Conservation (phyloP, 495 filamentous ascomycete species). For the Penicillium goetzii region DNA sequence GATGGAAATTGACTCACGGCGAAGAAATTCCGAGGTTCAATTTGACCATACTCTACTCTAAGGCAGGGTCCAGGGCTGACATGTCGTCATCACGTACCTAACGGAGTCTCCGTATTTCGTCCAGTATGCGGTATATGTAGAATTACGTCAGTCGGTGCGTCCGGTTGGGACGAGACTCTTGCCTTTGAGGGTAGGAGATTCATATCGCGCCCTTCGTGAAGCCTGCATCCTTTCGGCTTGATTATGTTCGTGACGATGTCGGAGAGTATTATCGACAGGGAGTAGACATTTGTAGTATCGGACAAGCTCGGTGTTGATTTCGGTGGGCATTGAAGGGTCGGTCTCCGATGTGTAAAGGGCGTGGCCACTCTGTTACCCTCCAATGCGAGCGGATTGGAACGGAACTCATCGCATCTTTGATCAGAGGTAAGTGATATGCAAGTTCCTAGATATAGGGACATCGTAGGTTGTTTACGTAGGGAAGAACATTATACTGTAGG, state of each 20-base stretch:
- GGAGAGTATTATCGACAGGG: background rate
- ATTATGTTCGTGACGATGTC: background rate
- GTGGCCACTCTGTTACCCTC: background rate
- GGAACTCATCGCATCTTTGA: background rate
- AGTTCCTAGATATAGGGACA: background rate
- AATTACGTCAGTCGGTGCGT: background rate
- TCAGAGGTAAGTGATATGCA: background rate
- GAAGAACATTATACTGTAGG: background rate
- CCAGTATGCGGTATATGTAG: background rate
- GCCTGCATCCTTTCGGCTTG: background rate
- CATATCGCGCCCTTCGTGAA: background rate
- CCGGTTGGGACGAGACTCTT: background rate
- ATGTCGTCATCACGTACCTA: constrained; percentile 15
- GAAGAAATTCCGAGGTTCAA: background rate
- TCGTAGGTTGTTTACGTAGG: background rate
- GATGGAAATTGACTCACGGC: background rate
- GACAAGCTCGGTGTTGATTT: background rate
- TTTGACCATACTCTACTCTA: background rate
- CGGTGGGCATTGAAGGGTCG: background rate
- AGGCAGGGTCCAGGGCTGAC: background rate
- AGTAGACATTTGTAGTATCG: background rate
- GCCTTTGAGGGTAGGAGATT: background rate
- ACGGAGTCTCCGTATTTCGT: background rate
- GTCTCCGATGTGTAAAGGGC: background rate
- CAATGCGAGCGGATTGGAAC: background rate